phyloP scores from a whole-genome alignment of 768 basidiomycete genomes.

The Kwoniella europaea region DNA sequence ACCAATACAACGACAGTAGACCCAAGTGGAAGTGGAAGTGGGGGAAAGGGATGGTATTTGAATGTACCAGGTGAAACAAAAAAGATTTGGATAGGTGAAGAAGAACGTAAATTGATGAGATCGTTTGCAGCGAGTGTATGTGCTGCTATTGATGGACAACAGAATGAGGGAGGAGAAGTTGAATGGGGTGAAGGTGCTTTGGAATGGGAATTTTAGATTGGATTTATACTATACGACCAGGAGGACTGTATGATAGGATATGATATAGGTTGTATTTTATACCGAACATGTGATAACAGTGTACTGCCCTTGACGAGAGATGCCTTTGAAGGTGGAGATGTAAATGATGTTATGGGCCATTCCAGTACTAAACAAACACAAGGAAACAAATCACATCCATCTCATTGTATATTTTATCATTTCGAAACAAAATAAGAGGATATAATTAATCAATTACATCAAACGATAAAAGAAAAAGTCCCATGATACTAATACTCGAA shows the following conservation, averaged over 20 bases:
- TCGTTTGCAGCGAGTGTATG: conserved; percentile 43
- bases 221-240: background rate
- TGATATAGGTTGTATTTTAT: background rate
- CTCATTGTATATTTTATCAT: too few species aligned
- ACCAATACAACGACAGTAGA: background rate
- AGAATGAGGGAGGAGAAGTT: conserved; percentile 8
- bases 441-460: too few species aligned
- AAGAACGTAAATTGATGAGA: conserved; percentile 44
- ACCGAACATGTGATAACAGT: too few species aligned
- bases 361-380: too few species aligned
- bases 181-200: conserved; percentile 43
- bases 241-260: background rate
- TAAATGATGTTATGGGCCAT: too few species aligned
- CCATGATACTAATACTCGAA: background rate
- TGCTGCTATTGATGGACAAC: conserved; percentile 40
- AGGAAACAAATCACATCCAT: too few species aligned
- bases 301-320: too few species aligned
- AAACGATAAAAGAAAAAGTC: background rate
- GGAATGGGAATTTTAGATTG: conserved; percentile 44
- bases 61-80: conserved; percentile 5
- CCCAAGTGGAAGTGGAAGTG: background rate
- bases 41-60: conserved; percentile 34
- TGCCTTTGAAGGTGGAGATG: too few species aligned
- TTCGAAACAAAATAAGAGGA: too few species aligned
- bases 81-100: conserved; percentile 47